Percentiles rank a stretch among this genome's conserved stretches.
phyloP scores from a whole-genome alignment of 768 basidiomycete species.

The Mycena indigotica region DNA sequence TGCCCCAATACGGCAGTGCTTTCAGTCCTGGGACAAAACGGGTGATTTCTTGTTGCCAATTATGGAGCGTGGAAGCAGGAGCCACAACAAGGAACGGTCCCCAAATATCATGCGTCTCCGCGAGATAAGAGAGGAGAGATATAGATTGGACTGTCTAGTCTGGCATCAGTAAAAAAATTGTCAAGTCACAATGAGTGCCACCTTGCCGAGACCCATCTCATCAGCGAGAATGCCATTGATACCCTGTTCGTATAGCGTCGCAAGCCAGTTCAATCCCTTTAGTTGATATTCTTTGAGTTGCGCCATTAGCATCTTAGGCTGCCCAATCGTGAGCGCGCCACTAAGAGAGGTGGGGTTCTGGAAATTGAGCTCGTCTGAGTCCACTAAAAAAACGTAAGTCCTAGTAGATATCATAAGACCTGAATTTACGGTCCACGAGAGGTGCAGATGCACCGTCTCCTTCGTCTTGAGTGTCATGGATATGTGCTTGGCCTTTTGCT shows the following conservation, averaged over 20 bases:
- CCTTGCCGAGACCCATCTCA: constrained; percentile 97
- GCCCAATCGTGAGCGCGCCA: constrained; percentile 81
- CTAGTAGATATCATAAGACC: neutral
- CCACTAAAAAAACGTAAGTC: constrained; percentile 52
- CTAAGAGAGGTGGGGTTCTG: constrained; percentile 94
- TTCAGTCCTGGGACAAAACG: constrained; percentile 94
- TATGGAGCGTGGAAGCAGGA: constrained; percentile 95
- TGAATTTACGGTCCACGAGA: constrained; percentile 70
- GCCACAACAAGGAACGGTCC: constrained; percentile 98
- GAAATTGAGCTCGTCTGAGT: constrained; percentile 98
- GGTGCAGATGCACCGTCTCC: constrained; percentile 37
- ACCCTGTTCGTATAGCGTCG: constrained; percentile 96
- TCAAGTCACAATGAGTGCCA: constrained; percentile 27
- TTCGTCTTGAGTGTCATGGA: constrained; percentile 48
- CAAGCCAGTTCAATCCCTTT: constrained; percentile 97
- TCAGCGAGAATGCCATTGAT: constrained; percentile 99
- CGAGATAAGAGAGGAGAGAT: constrained; percentile 91
- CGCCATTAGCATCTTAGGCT: constrained; percentile 95
- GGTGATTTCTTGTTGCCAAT: constrained; percentile 98
- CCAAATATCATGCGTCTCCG: constrained; percentile 98
- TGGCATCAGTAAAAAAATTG: constrained; percentile 1
- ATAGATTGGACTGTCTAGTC: constrained; percentile 94
- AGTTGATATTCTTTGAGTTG: constrained; percentile 98
- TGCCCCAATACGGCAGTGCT: constrained; percentile 97
- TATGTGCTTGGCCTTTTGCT: constrained; percentile 56